Conservation (phyloP, 1,284 basidiomycete genomes). For the Apiotrichum akiyoshidainum region DNA sequence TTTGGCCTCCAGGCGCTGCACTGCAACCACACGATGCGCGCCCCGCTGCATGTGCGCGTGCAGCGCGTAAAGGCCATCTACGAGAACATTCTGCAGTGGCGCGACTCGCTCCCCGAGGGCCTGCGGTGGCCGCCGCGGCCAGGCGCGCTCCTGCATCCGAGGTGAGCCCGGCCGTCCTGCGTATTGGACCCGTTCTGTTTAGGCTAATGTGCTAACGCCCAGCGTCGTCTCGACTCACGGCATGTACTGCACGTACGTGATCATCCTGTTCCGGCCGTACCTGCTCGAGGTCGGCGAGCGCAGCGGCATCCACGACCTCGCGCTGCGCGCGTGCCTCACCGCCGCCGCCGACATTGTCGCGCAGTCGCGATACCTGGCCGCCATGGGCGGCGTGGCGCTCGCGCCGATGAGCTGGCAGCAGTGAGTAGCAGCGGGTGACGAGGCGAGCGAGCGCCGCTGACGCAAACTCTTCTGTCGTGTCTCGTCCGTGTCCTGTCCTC, state of each 20-base stretch:
- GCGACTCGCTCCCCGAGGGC: slow-evolving; percentile 13
- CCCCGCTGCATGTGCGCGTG: slow-evolving; percentile 17
- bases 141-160: slow-evolving; percentile 18
- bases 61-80: slow-evolving; percentile 10
- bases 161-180: slow-evolving; percentile 8
- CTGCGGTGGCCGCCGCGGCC: slow-evolving; percentile 21
- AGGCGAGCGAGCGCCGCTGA: background rate
- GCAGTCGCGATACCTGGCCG: slow-evolving; percentile 19
- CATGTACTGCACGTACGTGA: slow-evolving; percentile 27
- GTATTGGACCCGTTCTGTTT: no score
- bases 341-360: slow-evolving; percentile 21
- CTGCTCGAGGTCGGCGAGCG: slow-evolving; percentile 24
- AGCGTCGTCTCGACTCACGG: slow-evolving; percentile 22
- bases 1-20: slow-evolving; percentile 22
- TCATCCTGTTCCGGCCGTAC: slow-evolving; percentile 28
- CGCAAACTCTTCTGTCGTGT: no score
- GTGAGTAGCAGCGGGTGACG: slow-evolving; percentile 1
- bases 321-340: slow-evolving; percentile 14
- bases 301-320: slow-evolving; percentile 7
- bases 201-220: no score
- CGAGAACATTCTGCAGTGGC: slow-evolving; percentile 14
- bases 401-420: slow-evolving; percentile 23
- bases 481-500: no score
- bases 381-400: slow-evolving; percentile 9
- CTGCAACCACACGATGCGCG: slow-evolving; percentile 21